Evolutionary conservation across 768 basidiomycete species (phyloP).

Genomic region (Phlebiopsis gigantea): DNA sequence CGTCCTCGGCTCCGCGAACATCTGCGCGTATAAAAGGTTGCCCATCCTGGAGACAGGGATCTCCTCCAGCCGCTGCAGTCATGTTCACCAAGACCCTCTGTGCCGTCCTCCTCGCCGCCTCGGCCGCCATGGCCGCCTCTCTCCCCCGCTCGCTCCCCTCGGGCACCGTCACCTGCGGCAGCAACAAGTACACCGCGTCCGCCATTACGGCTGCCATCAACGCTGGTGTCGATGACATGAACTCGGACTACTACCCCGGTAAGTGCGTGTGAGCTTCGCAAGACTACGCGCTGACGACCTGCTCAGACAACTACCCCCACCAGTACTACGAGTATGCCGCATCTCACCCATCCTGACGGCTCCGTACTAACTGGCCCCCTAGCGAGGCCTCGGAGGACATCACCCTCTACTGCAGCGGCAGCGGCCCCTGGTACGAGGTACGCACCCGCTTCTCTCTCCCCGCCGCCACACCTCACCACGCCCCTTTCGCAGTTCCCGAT

Average conservation of each 20-base stretch:
- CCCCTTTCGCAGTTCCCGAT: constrained; percentile 16
- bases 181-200: constrained; percentile 17
- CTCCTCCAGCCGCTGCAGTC: neutral
- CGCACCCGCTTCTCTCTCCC: neutral
- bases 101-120: constrained; percentile 2
- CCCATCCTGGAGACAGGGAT: neutral
- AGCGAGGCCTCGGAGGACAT: constrained; percentile 16
- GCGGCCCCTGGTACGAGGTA: constrained; percentile 20
- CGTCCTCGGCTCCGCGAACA: neutral
- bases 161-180: constrained; percentile 20
- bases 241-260: constrained; percentile 12
- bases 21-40: neutral
- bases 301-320: constrained; percentile 20
- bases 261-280: neutral
- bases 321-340: constrained; percentile 22
- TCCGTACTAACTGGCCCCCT: no score
- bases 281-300: neutral
- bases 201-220: constrained; percentile 15
- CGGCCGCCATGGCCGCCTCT: constrained; percentile 1
- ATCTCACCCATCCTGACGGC: no score
- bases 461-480: neutral
- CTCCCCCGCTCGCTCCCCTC: constrained; percentile 14
- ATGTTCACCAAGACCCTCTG: constrained; percentile 11
- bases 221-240: constrained; percentile 13
- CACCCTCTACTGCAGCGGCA: constrained; percentile 17